Percentiles rank a stretch among this genome's conserved stretches.
Conservation (phyloP, 805 yeast species). For the Trichomonascus vanleenenianus region DNA sequence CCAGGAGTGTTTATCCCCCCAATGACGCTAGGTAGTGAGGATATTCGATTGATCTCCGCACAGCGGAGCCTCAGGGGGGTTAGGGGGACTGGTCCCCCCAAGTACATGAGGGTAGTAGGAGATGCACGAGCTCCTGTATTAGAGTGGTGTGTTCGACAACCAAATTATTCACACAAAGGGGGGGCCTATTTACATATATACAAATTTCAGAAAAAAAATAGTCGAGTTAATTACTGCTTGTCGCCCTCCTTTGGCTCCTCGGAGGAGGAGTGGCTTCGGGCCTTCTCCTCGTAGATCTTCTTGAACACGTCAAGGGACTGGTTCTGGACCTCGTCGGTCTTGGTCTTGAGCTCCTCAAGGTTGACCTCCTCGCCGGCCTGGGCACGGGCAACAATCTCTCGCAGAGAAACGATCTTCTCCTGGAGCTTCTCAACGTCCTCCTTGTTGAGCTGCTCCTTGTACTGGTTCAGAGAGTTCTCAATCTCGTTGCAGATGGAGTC, state of each 20-base stretch:
- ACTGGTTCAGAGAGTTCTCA: conserved; percentile 75
- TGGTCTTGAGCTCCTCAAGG: conserved; percentile 58
- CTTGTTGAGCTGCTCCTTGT: conserved; percentile 56
- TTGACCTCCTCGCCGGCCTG: conserved; percentile 60
- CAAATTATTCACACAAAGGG: no score
- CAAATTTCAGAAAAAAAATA: conserved; percentile 3
- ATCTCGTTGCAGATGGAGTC: conserved; percentile 82
- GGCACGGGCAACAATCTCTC: conserved; percentile 69
- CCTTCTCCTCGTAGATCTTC: conserved; percentile 51
- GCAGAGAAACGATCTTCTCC: conserved; percentile 51
- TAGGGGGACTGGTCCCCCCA: no score
- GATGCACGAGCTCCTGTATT: no score
- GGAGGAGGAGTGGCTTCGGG: conserved; percentile 12
- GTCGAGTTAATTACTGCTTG: conserved; percentile 1
- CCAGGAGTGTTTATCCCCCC: no score
- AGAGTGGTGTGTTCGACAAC: no score
- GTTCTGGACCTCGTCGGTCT: conserved; percentile 78
- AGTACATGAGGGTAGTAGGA: no score
- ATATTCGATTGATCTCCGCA: no score
- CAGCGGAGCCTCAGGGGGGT: no score
- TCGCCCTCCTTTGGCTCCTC: conserved; percentile 16
- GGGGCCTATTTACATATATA: neutral
- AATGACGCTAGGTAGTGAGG: no score
- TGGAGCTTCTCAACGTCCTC: conserved; percentile 47
- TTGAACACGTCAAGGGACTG: conserved; percentile 77